Percentiles rank a stretch among this genome's conserved stretches.
These are phyloP conservation scores for Cercophora sp. DNA, from an alignment of 495 filamentous ascomycete species.

Conservation along the genomic window DNA sequence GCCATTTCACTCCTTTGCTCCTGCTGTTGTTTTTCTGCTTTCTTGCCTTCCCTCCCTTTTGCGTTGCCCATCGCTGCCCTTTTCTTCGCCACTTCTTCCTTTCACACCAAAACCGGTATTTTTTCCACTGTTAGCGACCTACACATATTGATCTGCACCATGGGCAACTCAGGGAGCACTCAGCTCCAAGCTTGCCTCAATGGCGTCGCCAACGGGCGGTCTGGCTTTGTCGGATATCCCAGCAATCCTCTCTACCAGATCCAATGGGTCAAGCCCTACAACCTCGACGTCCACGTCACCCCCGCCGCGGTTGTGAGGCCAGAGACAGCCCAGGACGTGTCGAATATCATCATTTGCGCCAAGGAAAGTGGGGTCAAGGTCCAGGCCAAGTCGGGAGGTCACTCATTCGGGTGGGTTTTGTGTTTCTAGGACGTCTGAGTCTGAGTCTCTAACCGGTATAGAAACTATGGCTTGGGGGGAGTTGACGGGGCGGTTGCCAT, in stretches of 20 bases:
- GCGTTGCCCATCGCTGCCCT: background rate
- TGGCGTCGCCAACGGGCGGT: slow-evolving; percentile 36
- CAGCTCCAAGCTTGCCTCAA: slow-evolving; percentile 40
- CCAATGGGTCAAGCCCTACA: slow-evolving; percentile 53
- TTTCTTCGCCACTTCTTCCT: too few species aligned
- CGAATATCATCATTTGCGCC: slow-evolving; percentile 58
- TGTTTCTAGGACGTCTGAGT: too few species aligned
- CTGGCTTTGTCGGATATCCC: slow-evolving; percentile 40
- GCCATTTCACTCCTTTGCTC: too few species aligned
- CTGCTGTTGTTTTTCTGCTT: background rate
- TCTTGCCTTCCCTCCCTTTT: background rate
- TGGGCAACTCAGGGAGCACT: slow-evolving; percentile 27
- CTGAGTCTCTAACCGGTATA: too few species aligned
- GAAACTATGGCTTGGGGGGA: slow-evolving; percentile 53
- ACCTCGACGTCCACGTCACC: slow-evolving; percentile 56
- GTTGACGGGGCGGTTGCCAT: slow-evolving; percentile 54
- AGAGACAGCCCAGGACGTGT: slow-evolving; percentile 51
- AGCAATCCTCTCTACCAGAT: slow-evolving; percentile 36
- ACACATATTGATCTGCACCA: background rate
- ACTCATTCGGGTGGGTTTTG: slow-evolving; percentile 55
- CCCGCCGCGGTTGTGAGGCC: slow-evolving; percentile 64
- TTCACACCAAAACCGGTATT: background rate
- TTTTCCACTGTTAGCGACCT: background rate
- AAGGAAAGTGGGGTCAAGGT: slow-evolving; percentile 52
- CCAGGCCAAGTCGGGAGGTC: slow-evolving; percentile 67